phyloP scores from a whole-genome alignment of 202 grass and related monocot species.

The Panicum hallii region DNA sequence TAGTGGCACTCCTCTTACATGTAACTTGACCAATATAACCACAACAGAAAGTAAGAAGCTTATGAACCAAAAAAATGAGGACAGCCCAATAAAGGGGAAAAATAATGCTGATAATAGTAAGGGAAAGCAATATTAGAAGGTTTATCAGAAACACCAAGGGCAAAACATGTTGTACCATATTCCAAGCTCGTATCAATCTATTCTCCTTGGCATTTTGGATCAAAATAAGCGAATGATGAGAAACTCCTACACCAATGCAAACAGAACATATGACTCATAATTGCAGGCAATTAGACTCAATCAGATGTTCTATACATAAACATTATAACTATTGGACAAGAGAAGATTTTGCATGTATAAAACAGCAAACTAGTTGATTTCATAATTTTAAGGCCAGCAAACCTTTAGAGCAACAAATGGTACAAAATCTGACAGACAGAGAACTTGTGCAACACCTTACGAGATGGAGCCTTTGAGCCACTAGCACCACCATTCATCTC shows the following conservation, averaged over 20 bases:
- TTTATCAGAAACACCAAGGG: conserved; percentile 2
- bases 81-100: background rate
- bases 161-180: background rate
- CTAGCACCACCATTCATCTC: conserved; percentile 35
- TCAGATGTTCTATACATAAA: conserved; percentile 33
- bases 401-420: conserved; percentile 18
- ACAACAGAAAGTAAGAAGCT: background rate
- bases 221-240: background rate
- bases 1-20: background rate
- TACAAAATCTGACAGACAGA: conserved; percentile 25
- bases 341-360: background rate
- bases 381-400: conserved; percentile 9
- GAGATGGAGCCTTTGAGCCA: conserved; percentile 25
- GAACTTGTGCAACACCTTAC: conserved; percentile 31
- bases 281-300: conserved; percentile 19
- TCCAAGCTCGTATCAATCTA: background rate
- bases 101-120: background rate
- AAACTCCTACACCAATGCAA: background rate
- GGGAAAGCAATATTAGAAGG: background rate
- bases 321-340: background rate
- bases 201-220: background rate
- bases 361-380: conserved; percentile 4
- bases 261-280: conserved; percentile 4
- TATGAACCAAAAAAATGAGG: conserved; percentile 13
- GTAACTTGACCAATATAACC: background rate